These are phyloP conservation scores for Candida anutae DNA, from an alignment of 1,139 yeast genomes.

Conservation along the genomic window DNA sequence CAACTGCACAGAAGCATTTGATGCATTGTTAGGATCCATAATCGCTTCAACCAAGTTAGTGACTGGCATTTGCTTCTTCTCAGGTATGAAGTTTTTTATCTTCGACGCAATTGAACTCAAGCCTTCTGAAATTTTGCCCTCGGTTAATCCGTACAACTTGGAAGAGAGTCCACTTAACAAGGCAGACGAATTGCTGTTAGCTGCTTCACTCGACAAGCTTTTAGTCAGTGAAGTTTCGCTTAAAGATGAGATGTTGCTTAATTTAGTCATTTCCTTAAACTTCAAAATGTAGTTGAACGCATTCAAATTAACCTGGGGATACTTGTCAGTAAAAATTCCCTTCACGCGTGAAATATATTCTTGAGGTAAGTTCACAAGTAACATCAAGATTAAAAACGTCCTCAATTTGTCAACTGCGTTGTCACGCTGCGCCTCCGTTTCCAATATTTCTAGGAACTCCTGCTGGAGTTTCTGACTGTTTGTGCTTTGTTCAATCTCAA, in stretches of 20 bases:
- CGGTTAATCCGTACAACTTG: conserved; percentile 74
- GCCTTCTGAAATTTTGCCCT: conserved; percentile 69
- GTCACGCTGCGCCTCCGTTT: conserved; percentile 41
- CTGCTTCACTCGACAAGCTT: conserved; percentile 11
- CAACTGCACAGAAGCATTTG: conserved; percentile 51
- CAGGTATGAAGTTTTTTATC: conserved; percentile 80
- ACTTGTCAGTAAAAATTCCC: conserved; percentile 44
- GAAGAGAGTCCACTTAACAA: conserved; percentile 73
- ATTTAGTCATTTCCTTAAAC: conserved; percentile 69
- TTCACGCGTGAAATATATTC: conserved; percentile 64
- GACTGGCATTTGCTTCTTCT: conserved; percentile 77
- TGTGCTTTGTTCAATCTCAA: conserved; percentile 83
- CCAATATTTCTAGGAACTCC: conserved; percentile 52
- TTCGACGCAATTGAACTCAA: conserved; percentile 85
- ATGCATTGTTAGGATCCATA: conserved; percentile 70
- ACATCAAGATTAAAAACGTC: conserved; percentile 70
- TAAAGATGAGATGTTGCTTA: conserved; percentile 43
- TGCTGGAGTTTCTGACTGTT: conserved; percentile 53
- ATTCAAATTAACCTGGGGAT: conserved; percentile 51
- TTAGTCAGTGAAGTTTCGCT: conserved; percentile 13
- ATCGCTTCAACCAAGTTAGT: conserved; percentile 87
- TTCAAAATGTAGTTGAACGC: conserved; percentile 70
- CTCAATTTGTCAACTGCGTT: conserved; percentile 76
- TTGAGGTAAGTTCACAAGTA: conserved; percentile 49
- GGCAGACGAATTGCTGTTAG: conserved; percentile 40